Percentiles rank a stretch among this genome's conserved stretches.
Conservation (phyloP, 352 stramenopile genomes). For the Phytophthora constricta region DNA sequence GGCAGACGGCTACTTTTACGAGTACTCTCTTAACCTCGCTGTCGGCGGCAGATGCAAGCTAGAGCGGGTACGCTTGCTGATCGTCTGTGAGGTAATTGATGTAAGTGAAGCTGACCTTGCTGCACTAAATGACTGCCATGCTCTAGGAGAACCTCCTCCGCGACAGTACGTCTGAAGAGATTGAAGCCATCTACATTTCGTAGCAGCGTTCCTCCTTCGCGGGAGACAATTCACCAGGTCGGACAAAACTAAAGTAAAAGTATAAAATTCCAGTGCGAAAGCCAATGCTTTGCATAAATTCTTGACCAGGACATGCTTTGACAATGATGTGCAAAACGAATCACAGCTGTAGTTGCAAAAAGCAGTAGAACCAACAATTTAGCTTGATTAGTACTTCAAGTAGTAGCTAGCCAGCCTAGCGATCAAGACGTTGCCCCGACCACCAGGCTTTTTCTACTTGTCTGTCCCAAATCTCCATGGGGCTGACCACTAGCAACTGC, state of each 20-base stretch:
- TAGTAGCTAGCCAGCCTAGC: not conserved
- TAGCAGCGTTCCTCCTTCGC: too few relatives aligned
- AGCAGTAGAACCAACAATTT: conserved; percentile 2
- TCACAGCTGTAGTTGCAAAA: too few relatives aligned
- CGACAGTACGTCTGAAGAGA: conserved; percentile 85
- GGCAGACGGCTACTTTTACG: conserved; percentile 85
- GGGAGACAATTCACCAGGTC: not conserved
- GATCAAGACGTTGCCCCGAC: not conserved
- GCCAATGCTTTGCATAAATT: too few relatives aligned
- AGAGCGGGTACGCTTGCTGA: conserved; percentile 45
- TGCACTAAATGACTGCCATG: not conserved
- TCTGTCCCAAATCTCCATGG: not conserved
- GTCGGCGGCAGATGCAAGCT: conserved; percentile 84
- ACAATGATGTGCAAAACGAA: too few relatives aligned
- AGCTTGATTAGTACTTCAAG: conserved; percentile 8
- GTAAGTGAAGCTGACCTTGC: too few relatives aligned
- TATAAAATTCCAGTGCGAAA: not conserved
- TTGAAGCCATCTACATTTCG: conserved; percentile 84
- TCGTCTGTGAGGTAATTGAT: too few relatives aligned
- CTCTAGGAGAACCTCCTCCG: conserved; percentile 85
- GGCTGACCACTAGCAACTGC: conserved; percentile 8
- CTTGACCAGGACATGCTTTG: too few relatives aligned
- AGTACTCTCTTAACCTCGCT: conserved; percentile 82
- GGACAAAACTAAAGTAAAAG: not conserved
- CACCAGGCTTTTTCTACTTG: not conserved